A percentile compares a stretch with the other conserved stretches of the same genome.
Conservation (phyloP, 2,329 filamentous ascomycete species). For the Venturia carpophila region DNA sequence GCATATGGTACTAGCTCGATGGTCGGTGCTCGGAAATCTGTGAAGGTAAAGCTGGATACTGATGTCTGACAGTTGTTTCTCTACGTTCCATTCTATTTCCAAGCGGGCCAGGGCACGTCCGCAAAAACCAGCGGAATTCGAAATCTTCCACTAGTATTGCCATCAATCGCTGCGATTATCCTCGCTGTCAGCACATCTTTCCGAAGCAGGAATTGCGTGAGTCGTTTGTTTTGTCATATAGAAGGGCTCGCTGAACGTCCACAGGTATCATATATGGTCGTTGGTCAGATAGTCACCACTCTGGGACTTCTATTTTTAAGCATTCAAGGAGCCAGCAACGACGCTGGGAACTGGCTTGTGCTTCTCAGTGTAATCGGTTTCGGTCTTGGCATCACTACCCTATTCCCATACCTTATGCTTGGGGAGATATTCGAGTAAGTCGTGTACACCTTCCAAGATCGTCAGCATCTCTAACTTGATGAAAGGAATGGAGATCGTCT, state of each 20-base stretch:
- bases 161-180: constrained; percentile 10
- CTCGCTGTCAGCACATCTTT: background rate
- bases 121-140: constrained; percentile 21
- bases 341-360: background rate
- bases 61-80: constrained; percentile 42
- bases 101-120: constrained; percentile 20
- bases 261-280: background rate
- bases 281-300: background rate
- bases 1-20: constrained; percentile 48
- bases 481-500: background rate
- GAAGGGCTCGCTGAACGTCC: background rate
- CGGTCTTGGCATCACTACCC: constrained; percentile 3
- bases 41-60: constrained; percentile 54
- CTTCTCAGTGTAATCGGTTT: constrained; percentile 1
- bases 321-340: background rate
- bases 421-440: background rate
- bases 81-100: constrained; percentile 50
- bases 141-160: constrained; percentile 20
- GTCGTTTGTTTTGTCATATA: background rate
- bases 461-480: background rate
- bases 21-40: constrained; percentile 41
- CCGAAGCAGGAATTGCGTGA: background rate
- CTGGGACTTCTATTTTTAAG: constrained; percentile 5
- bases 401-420: constrained; percentile 1
- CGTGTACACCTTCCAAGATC: background rate